Percentiles rank a stretch among this genome's conserved stretches.
phyloP scores from a whole-genome alignment of 805 yeast genomes.

The Kazachstania kunashirensis region DNA sequence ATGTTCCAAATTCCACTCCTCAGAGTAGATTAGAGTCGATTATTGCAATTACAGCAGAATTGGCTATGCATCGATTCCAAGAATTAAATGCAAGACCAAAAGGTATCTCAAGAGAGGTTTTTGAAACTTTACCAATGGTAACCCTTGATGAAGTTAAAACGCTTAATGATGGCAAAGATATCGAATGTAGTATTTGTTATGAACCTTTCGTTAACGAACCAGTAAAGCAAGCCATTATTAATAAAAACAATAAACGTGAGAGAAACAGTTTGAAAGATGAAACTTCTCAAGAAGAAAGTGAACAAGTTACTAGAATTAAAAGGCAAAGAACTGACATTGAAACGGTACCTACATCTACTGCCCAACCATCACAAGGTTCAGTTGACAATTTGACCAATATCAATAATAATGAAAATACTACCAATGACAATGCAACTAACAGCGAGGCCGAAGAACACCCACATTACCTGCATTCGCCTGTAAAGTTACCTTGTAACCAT shows the following conservation, averaged over 20 bases:
- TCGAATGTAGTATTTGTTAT: slow-evolving; percentile 54
- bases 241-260: slow-evolving; percentile 10
- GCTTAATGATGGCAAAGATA: slow-evolving; percentile 8
- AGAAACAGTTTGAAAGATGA: not conserved
- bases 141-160: slow-evolving; percentile 25
- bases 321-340: slow-evolving; percentile 12
- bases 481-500: slow-evolving; percentile 77
- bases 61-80: slow-evolving; percentile 56
- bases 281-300: slow-evolving; percentile 16
- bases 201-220: slow-evolving; percentile 37
- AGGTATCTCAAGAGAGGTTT: slow-evolving; percentile 45
- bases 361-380: not conserved
- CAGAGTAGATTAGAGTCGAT: slow-evolving; percentile 52
- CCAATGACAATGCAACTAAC: slow-evolving; percentile 1
- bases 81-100: slow-evolving; percentile 38
- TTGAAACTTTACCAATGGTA: slow-evolving; percentile 40
- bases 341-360: slow-evolving; percentile 1
- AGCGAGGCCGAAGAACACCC: slow-evolving; percentile 6
- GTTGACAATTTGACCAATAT: not conserved
- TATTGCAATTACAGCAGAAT: slow-evolving; percentile 56
- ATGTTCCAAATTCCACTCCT: slow-evolving; percentile 48
- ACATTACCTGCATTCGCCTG: slow-evolving; percentile 48
- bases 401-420: not conserved
- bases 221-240: slow-evolving; percentile 2
- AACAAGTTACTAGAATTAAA: slow-evolving; percentile 13